These are phyloP conservation scores for Zygosaccharomyces bailii DNA, from an alignment of 805 yeast species.

Conservation along the genomic window DNA sequence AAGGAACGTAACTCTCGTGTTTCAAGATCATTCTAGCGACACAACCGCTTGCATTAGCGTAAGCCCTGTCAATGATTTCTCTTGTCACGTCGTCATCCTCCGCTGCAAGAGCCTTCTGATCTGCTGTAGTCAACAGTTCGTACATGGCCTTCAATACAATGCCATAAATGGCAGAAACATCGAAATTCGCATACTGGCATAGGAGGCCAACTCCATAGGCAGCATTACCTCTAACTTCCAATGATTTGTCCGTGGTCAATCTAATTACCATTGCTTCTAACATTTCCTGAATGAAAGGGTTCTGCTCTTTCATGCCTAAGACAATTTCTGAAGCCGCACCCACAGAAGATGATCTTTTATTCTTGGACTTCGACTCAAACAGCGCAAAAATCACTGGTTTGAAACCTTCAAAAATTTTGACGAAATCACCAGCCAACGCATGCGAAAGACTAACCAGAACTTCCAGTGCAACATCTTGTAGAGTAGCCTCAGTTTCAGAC, in stretches of 20 bases:
- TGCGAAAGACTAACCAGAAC: constrained; percentile 72
- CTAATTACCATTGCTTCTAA: constrained; percentile 65
- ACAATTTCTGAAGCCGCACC: constrained; percentile 92
- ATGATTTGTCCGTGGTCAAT: constrained; percentile 68
- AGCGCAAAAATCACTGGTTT: constrained; percentile 58
- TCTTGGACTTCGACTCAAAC: constrained; percentile 58
- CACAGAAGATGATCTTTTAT: constrained; percentile 76
- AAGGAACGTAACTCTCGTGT: constrained; percentile 68
- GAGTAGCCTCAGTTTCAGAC: constrained; percentile 59
- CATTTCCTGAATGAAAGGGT: constrained; percentile 68
- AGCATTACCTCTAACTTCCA: constrained; percentile 90
- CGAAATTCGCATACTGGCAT: constrained; percentile 46
- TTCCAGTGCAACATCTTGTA: constrained; percentile 83
- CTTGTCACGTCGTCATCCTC: constrained; percentile 69
- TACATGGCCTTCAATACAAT: constrained; percentile 64
- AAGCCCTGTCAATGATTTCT: constrained; percentile 76
- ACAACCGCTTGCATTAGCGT: constrained; percentile 96
- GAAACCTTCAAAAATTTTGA: constrained; percentile 66
- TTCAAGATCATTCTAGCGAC: constrained; percentile 86
- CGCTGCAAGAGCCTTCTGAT: constrained; percentile 54
- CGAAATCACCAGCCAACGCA: constrained; percentile 77
- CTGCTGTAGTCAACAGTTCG: constrained; percentile 73
- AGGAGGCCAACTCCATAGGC: constrained; percentile 93
- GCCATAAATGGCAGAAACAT: constrained; percentile 61
- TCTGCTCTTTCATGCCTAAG: constrained; percentile 60